Base-by-base conservation (phyloP, 2,329 filamentous ascomycete genomes). In the Aschersonia sp. region DNA sequence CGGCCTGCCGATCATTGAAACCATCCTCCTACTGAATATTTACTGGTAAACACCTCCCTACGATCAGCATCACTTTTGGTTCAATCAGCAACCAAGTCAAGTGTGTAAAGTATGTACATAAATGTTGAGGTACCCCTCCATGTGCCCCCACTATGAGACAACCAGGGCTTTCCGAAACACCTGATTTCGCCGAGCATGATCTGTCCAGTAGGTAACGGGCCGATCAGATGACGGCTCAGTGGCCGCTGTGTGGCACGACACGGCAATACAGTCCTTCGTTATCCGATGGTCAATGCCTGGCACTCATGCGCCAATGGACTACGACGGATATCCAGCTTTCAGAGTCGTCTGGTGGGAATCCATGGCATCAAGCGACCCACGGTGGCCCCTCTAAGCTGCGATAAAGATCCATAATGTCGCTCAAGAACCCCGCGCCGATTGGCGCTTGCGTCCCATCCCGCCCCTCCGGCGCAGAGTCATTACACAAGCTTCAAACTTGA, bases 221-320 rank as follows among this genome's bases (percentile, higher is more conserved):
- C 47, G 49, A 48, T 45, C 45, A 51, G 49, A 51, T 48, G 46
- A 51, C 48, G 31, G 45, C 48, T 47, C 48, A 50, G 35, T 44
- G 31, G 40, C 30, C 44, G 29, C 44, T 30, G 31, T 29, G 31
- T n/a, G 28, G 6, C 42, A 32, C 32, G 44, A 35, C 30, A 10
- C 40, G 20, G 41, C 35, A 40, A 44, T 42, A 6, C 10, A 7
- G 32, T 32, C 29, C 40, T 29, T 38, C 30, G n/a, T 12, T 12
- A n/a, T 10, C 5, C 31, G 35, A 42, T 47, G 41, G 42, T 49
- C 48, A 46, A 45, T 32, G 30, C 31, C 41, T 32, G 35, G 20
- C 30, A 9, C 38, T 32, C 31, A 20, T 42, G 35, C 45, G 40
- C 48, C 45, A 51, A 48, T 51, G 45, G 40, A 45, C 45, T 44